Evolutionary conservation across 345 rosid genomes (phyloP).

Genomic region (Melaleuca alternifolia): DNA sequence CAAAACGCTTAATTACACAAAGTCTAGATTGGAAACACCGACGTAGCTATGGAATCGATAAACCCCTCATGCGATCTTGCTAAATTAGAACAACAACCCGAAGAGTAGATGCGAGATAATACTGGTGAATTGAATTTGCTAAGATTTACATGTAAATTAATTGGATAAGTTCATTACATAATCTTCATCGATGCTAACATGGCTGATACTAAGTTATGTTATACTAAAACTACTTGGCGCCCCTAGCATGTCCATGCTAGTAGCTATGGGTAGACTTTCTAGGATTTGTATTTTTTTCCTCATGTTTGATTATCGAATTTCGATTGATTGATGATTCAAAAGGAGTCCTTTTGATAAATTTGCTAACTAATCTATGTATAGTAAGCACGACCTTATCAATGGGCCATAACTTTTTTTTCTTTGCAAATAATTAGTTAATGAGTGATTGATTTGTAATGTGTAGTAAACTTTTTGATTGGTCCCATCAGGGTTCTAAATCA

Average conservation of each 20-base stretch:
- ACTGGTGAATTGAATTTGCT: not conserved
- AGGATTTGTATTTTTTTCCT: not conserved
- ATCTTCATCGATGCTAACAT: no score
- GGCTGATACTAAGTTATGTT: no score
- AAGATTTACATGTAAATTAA: no score
- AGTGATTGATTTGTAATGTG: not conserved
- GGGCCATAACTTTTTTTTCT: not conserved
- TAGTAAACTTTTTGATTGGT: rapidly evolving
- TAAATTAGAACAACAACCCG: not conserved
- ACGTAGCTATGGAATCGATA: not conserved
- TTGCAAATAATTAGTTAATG: not conserved
- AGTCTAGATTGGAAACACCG: not conserved
- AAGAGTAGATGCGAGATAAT: not conserved
- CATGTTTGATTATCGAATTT: not conserved
- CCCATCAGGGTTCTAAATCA: rapidly evolving
- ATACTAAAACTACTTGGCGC: no score
- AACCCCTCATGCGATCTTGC: not conserved
- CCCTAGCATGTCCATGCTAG: no score
- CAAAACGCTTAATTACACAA: not conserved
- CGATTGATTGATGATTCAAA: not conserved
- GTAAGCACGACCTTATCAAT: not conserved
- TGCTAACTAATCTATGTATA: not conserved
- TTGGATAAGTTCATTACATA: no score
- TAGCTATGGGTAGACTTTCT: no score
- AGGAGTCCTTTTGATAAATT: not conserved